A percentile compares a stretch with the other conserved stretches of the same genome.
Conservation (phyloP, 2,329 filamentous ascomycete genomes). For the Aspergillus ibericus region DNA sequence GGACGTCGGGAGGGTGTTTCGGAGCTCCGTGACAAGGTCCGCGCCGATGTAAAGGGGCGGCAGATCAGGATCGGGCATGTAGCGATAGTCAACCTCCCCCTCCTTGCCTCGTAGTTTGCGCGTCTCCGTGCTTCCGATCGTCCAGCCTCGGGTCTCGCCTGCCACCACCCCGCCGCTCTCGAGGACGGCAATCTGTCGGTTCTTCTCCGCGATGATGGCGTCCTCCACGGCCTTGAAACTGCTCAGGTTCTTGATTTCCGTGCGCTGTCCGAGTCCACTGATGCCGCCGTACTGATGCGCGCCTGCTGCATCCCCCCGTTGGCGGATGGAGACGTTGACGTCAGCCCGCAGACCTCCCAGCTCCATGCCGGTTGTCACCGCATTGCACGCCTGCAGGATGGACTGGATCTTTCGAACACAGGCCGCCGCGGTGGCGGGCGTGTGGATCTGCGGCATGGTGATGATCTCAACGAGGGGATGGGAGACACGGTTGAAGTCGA, state of each 20-base stretch:
- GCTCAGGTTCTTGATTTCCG: slow-evolving; percentile 96
- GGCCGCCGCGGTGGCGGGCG: slow-evolving; percentile 82
- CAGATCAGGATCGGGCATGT: slow-evolving; percentile 96
- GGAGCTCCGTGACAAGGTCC: slow-evolving; percentile 67
- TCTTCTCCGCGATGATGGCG: slow-evolving; percentile 85
- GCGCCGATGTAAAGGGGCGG: slow-evolving; percentile 72
- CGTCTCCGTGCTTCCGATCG: slow-evolving; percentile 79
- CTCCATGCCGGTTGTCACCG: slow-evolving; percentile 91
- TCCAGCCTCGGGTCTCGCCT: slow-evolving; percentile 92
- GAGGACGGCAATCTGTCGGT: slow-evolving; percentile 80
- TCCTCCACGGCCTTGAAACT: slow-evolving; percentile 95
- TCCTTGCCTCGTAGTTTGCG: slow-evolving; percentile 84
- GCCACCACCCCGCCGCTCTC: slow-evolving; percentile 71
- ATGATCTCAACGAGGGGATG: slow-evolving; percentile 94
- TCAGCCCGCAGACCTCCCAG: slow-evolving; percentile 86
- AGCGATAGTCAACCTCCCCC: slow-evolving; percentile 94
- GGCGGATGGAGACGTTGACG: slow-evolving; percentile 85
- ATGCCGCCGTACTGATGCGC: slow-evolving; percentile 57
- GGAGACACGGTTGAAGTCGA: slow-evolving; percentile 93
- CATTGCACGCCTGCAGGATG: slow-evolving; percentile 74
- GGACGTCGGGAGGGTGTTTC: slow-evolving; percentile 63
- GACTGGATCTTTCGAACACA: slow-evolving; percentile 86
- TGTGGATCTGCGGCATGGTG: slow-evolving; percentile 82
- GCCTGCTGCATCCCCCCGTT: slow-evolving; percentile 52
- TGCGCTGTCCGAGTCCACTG: slow-evolving; percentile 73